These are phyloP conservation scores for Tolypocladium sp. DNA, from an alignment of 2,329 filamentous ascomycete species.

Conservation along the genomic window DNA sequence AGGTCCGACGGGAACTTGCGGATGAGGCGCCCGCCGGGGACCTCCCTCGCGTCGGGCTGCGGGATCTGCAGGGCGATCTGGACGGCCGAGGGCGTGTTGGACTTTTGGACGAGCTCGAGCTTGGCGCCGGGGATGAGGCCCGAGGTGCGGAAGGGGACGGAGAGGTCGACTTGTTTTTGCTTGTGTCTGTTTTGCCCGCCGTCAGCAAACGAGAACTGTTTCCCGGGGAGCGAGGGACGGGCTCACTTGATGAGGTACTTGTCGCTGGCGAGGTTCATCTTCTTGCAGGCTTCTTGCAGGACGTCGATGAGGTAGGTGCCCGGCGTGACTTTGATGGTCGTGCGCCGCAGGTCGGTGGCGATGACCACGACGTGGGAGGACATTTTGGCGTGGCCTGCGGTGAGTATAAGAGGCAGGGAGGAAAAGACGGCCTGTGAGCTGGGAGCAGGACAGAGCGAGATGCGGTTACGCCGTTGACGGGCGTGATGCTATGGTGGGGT, in stretches of 20 bases:
- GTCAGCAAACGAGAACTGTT: background rate
- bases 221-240: background rate
- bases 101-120: slow-evolving; percentile 81
- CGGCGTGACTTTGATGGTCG: slow-evolving; percentile 75
- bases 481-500: background rate
- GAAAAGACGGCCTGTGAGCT: background rate
- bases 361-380: slow-evolving; percentile 84
- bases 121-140: slow-evolving; percentile 80
- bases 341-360: slow-evolving; percentile 66
- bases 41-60: slow-evolving; percentile 54
- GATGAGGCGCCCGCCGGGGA: slow-evolving; percentile 58
- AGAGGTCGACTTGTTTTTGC: slow-evolving; percentile 79
- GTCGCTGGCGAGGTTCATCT: slow-evolving; percentile 63
- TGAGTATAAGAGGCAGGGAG: background rate
- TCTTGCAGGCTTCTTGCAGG: slow-evolving; percentile 76
- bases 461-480: background rate
- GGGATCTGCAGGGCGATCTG: slow-evolving; percentile 85
- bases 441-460: background rate
- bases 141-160: slow-evolving; percentile 72
- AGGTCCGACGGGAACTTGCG: slow-evolving; percentile 85
- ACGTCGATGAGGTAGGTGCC: slow-evolving; percentile 77
- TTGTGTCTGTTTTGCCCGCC: slow-evolving; percentile 49
- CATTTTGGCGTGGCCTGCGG: slow-evolving; percentile 41
- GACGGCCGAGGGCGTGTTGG: slow-evolving; percentile 75
- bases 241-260: slow-evolving; percentile 74